These are phyloP conservation scores for Pyronema domesticum DNA, from an alignment of 495 filamentous ascomycete species.

Conservation along the genomic window DNA sequence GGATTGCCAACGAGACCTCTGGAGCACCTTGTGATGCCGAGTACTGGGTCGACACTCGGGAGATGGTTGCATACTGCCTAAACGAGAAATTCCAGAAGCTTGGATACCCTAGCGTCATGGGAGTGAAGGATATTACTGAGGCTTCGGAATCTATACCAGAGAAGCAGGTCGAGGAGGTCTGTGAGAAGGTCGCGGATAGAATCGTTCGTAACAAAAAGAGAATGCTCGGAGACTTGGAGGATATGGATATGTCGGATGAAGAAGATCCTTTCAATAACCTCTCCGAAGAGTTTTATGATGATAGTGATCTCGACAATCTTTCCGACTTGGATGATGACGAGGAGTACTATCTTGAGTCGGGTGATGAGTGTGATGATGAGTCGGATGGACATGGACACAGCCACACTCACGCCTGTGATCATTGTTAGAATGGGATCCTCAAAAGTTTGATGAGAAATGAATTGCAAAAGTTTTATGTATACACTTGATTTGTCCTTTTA, in stretches of 20 bases:
- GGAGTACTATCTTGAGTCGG: neutral
- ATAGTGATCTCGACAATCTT: neutral
- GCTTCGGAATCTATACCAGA: neutral
- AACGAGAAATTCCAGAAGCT: neutral
- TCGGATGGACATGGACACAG: no score
- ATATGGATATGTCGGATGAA: neutral
- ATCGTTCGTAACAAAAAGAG: neutral
- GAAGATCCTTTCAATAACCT: neutral
- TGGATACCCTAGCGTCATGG: neutral
- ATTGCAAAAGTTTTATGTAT: no score
- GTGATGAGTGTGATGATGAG: neutral
- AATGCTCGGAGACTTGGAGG: neutral
- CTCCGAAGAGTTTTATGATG: neutral
- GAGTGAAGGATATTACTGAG: neutral
- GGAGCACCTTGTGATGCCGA: neutral
- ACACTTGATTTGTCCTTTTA: no score
- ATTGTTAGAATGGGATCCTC: no score
- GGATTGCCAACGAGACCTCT: neutral
- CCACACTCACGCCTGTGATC: no score
- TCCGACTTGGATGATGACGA: neutral
- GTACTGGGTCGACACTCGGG: neutral
- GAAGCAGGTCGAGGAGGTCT: neutral
- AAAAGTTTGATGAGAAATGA: no score
- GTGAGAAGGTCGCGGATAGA: neutral
- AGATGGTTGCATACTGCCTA: neutral